phyloP scores from a whole-genome alignment of 179 eudicot genomes.

The Patellifolia procumbens region DNA sequence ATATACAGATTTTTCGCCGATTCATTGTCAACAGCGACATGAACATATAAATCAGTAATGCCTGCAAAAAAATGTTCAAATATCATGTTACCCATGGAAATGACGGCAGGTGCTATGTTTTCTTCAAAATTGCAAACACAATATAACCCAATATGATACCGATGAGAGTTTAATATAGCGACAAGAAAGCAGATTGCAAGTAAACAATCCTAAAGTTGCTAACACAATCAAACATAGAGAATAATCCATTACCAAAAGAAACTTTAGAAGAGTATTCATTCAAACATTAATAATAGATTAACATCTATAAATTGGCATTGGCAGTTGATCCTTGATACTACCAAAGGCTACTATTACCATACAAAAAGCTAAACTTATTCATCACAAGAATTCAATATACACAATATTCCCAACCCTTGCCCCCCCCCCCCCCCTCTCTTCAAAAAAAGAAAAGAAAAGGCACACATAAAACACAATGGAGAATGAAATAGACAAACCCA shows the following conservation, averaged over 20 bases:
- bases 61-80: slow-evolving; percentile 24
- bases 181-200: not conserved
- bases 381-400: not conserved
- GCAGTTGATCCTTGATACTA: no score
- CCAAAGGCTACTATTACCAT: no score
- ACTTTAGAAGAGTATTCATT: no score
- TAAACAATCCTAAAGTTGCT: not conserved
- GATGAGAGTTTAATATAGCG: not conserved
- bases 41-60: slow-evolving; percentile 63
- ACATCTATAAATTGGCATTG: no score
- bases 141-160: not conserved
- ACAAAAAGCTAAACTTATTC: not conserved
- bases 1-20: slow-evolving; percentile 75
- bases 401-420: not conserved
- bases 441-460: no score
- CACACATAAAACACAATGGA: not conserved
- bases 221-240: not conserved
- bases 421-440: no score
- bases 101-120: not conserved
- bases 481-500: not conserved
- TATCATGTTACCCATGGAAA: slow-evolving; percentile 6
- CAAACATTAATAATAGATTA: no score
- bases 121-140: not conserved
- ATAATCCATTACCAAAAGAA: no score
- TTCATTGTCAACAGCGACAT: slow-evolving; percentile 80